Percentiles rank a stretch among this genome's conserved stretches.
Evolutionary conservation across 345 rosid species (phyloP).

Genomic region (Diplotaxis tenuifolia): DNA sequence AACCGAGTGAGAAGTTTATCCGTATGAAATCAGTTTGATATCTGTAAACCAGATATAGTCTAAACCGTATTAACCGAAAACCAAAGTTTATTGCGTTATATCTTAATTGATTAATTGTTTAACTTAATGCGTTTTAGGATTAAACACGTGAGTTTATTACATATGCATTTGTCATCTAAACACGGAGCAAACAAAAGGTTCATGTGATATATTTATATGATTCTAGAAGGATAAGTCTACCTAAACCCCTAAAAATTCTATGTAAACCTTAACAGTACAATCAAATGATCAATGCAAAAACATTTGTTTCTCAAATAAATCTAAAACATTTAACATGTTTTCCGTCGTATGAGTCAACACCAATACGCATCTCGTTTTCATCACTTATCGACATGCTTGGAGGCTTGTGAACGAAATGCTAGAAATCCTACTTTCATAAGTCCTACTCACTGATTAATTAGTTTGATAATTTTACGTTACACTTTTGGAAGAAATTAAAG

Average conservation of each 20-base stretch:
- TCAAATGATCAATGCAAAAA: neutral
- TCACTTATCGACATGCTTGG: slow-evolving; percentile 5
- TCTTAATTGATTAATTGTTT: neutral
- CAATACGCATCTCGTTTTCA: slow-evolving; percentile 13
- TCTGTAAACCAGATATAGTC: neutral
- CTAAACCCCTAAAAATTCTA: neutral
- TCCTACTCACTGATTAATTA: neutral
- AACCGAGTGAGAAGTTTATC: neutral
- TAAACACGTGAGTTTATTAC: neutral
- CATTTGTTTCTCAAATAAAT: neutral
- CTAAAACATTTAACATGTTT: neutral
- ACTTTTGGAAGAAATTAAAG: neutral
- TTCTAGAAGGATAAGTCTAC: neutral
- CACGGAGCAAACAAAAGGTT: neutral
- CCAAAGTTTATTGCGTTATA: neutral
- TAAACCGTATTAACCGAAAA: neutral
- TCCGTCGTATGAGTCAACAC: slow-evolving; percentile 11
- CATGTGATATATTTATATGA: neutral
- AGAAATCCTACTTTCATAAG: neutral
- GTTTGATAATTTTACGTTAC: neutral
- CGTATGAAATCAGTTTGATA: neutral
- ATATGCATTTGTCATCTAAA: neutral
- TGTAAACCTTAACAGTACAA: neutral
- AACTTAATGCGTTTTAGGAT: neutral
- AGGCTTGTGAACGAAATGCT: slow-evolving; percentile 16